A percentile compares a stretch with the other conserved stretches of the same genome.
These are phyloP conservation scores for Lactarius hengduanensis DNA, from an alignment of 768 basidiomycete species.

Conservation along the genomic window DNA sequence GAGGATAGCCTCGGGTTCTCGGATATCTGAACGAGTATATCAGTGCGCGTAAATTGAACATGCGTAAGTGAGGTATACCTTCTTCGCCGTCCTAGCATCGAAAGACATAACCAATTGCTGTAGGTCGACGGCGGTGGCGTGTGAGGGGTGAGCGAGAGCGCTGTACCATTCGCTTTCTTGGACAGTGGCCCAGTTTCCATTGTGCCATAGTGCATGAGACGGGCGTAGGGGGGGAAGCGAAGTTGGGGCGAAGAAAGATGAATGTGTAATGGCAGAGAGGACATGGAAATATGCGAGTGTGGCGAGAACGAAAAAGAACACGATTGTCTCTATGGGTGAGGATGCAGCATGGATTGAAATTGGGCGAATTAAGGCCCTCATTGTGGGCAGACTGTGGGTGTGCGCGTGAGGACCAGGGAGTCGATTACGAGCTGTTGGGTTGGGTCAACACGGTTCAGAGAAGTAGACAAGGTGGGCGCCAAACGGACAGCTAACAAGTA, in stretches of 20 bases:
- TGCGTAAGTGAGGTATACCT: conserved; percentile 31
- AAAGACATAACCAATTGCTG: conserved; percentile 71
- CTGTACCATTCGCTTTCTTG: conserved; percentile 52
- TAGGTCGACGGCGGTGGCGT: conserved; percentile 52
- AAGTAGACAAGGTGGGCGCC: neutral
- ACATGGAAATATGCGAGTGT: conserved; percentile 96
- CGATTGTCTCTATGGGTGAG: conserved; percentile 86
- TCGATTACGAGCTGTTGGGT: conserved; percentile 18
- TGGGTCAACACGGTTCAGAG: neutral
- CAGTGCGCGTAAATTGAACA: neutral
- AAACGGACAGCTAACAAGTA: conserved; percentile 4
- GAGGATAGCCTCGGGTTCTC: conserved; percentile 30
- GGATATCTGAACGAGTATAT: conserved; percentile 14
- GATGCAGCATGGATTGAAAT: conserved; percentile 71
- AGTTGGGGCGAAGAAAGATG: conserved; percentile 67
- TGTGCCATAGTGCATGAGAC: conserved; percentile 51
- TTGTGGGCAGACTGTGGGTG: conserved; percentile 30
- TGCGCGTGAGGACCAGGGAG: conserved; percentile 2
- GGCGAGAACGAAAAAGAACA: conserved; percentile 82
- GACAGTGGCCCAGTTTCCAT: conserved; percentile 63
- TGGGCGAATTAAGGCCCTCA: conserved; percentile 65
- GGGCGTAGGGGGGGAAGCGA: conserved; percentile 51
- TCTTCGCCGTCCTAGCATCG: conserved; percentile 41
- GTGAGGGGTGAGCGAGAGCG: conserved; percentile 35
- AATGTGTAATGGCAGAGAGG: conserved; percentile 86